phyloP scores from a whole-genome alignment of 2,329 filamentous ascomycete genomes.

The Cladorrhinum sp. region DNA sequence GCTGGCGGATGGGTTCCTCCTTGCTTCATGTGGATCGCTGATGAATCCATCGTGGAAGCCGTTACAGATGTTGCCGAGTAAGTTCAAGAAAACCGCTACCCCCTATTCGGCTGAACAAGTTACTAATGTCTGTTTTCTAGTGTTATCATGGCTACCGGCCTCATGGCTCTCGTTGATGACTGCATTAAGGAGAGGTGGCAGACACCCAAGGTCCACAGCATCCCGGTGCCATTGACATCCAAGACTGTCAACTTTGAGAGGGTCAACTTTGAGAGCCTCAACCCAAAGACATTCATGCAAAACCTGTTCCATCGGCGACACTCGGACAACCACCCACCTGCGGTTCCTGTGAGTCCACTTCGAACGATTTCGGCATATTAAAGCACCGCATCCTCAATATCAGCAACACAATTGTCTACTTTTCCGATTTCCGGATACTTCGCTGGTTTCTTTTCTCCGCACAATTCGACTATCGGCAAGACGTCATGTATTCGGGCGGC shows the following conservation, averaged over 20 bases:
- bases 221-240: conserved; percentile 37
- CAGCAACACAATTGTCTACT: no score
- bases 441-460: not conserved
- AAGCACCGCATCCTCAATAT: no score
- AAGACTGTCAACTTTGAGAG: conserved; percentile 35
- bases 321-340: conserved; percentile 25
- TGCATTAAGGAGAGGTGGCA: conserved; percentile 79
- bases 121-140: conserved; percentile 44
- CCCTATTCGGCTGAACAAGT: conserved; percentile 21
- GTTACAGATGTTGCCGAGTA: conserved; percentile 85
- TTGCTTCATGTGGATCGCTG: conserved; percentile 86
- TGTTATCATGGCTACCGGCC: conserved; percentile 83
- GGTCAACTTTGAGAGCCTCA: conserved; percentile 36
- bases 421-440: not conserved
- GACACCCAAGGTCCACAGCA: conserved; percentile 42
- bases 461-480: not conserved
- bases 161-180: conserved; percentile 86
- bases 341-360: conserved; percentile 20
- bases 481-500: conserved; percentile 6
- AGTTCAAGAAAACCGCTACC: conserved; percentile 32
- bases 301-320: conserved; percentile 34
- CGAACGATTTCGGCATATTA: conserved; percentile 23
- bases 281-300: conserved; percentile 36
- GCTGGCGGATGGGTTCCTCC: conserved; percentile 89
- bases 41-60: conserved; percentile 64